Evolutionary conservation across 1,139 yeast genomes (phyloP).

Genomic region (Hyphopichia pseudoburtonii): DNA sequence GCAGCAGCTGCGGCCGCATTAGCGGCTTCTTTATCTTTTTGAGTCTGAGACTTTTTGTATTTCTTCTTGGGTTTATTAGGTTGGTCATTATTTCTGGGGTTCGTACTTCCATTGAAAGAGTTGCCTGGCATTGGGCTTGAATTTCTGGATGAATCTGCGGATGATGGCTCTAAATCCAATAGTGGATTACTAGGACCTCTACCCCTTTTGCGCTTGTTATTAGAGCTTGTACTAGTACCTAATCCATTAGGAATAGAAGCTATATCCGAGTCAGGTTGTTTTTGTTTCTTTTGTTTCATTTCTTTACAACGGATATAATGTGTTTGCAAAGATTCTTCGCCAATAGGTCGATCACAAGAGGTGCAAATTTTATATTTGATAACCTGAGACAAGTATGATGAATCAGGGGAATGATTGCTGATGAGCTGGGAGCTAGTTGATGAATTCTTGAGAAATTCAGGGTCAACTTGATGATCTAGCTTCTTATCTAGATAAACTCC

Average conservation of each 20-base stretch:
- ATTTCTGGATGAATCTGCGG: slow-evolving; percentile 43
- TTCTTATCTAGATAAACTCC: slow-evolving; percentile 57
- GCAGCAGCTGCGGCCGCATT: slow-evolving; percentile 50
- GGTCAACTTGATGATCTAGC: slow-evolving; percentile 27
- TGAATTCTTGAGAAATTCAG: slow-evolving; percentile 13
- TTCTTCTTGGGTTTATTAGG: slow-evolving; percentile 40
- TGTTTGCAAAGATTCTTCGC: slow-evolving; percentile 41
- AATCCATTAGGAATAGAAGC: background rate
- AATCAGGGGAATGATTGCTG: slow-evolving; percentile 25
- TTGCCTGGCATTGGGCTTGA: slow-evolving; percentile 37
- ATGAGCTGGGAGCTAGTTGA: slow-evolving; percentile 10
- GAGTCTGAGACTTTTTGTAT: slow-evolving; percentile 45
- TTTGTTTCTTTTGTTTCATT: slow-evolving; percentile 43
- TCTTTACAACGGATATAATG: slow-evolving; percentile 53
- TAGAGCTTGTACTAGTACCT: slow-evolving; percentile 3
- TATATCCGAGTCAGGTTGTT: slow-evolving; percentile 17
- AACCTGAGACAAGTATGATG: slow-evolving; percentile 43
- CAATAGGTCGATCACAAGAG: slow-evolving; percentile 63
- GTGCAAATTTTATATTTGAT: slow-evolving; percentile 64
- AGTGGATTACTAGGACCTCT: slow-evolving; percentile 19
- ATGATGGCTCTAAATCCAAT: slow-evolving; percentile 37
- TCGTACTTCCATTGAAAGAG: slow-evolving; percentile 10
- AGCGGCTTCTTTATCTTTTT: slow-evolving; percentile 49
- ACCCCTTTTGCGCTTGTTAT: slow-evolving; percentile 33
- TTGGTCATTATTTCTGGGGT: too few species aligned